Conservation (phyloP, 1,139 yeast species). For the Hyphopichia fennica region DNA sequence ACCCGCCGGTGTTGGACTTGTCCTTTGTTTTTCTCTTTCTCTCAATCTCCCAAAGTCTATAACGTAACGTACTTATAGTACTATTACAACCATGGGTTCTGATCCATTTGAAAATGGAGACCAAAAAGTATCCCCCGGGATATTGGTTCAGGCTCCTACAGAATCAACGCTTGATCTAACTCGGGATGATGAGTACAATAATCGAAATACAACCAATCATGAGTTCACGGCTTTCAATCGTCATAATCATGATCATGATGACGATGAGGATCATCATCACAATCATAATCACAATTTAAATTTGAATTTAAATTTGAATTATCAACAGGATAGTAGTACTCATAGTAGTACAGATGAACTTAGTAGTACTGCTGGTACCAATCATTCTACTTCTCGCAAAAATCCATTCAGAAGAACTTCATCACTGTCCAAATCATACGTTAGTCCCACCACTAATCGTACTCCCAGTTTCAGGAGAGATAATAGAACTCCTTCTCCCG, state of each 20-base stretch:
- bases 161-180: not conserved
- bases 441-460: not conserved
- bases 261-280: not conserved
- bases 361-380: not conserved
- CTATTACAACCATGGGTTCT: not conserved
- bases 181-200: not conserved
- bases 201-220: not conserved
- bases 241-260: not conserved
- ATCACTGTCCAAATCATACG: not conserved
- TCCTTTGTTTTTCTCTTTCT: too few relatives aligned
- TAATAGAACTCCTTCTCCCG: not conserved
- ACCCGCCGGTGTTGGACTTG: too few relatives aligned
- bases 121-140: constrained; percentile 2
- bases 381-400: not conserved
- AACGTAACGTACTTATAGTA: too few relatives aligned
- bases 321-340: not conserved
- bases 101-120: not conserved
- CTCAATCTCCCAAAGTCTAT: too few relatives aligned
- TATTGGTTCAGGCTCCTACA: constrained; percentile 5
- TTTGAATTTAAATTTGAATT: not conserved
- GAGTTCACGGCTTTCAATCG: too few relatives aligned
- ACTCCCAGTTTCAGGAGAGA: not conserved
- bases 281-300: not conserved
- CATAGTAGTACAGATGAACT: not conserved
- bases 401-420: not conserved